Base-by-base conservation (phyloP, 805 yeast species). In the Saccharomycopsis sp. region DNA sequence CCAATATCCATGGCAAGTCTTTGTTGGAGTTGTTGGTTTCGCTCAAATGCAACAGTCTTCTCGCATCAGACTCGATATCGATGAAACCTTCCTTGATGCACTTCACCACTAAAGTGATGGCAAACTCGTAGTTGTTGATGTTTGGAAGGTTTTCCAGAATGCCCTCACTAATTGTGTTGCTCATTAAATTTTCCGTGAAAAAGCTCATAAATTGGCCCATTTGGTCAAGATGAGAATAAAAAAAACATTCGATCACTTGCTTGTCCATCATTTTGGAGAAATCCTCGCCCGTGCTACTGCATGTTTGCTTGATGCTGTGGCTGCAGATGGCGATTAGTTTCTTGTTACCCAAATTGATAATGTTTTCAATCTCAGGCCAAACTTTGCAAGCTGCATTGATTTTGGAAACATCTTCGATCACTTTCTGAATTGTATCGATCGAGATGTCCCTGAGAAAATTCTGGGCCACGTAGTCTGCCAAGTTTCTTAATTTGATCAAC, bases 331-430 rank as follows among this genome's bases (percentile, higher is more conserved):
- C 34, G 8, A 30, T 19, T 12, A 41, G 29, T 12, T 39, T 25
- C 19, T 31, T 30, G n/a, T 38, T 17, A 16, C 17, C n/a, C 3
- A 23, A 22, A 5, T 5, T 4, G 3, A 13, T 12, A 8, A 31
- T 18, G 18, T 41, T 25, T 13, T 40, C 36, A 25, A 45, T 22
- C 13, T 41, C 15, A 4, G 43, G 31, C 44, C 73, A 69, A 10
- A 77, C 54, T 13, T 59, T 60, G 41, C 56, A 53, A 8, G 77
- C 73, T n/a, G 76, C 73, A 25, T 65, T 57, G 43, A 69, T 50
- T 43, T 67, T 65, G 46, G 72, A 75, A 30, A 63, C 55, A 20
- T 58, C 58, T 44, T 62, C 54, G 27, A 70, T 50, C 18, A 70
- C 48, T 9, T 54, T 45, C 13, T 73, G 59, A 33, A 72, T 64